phyloP scores from a whole-genome alignment of 1,284 basidiomycete species.

The Testicularia cyperi region DNA sequence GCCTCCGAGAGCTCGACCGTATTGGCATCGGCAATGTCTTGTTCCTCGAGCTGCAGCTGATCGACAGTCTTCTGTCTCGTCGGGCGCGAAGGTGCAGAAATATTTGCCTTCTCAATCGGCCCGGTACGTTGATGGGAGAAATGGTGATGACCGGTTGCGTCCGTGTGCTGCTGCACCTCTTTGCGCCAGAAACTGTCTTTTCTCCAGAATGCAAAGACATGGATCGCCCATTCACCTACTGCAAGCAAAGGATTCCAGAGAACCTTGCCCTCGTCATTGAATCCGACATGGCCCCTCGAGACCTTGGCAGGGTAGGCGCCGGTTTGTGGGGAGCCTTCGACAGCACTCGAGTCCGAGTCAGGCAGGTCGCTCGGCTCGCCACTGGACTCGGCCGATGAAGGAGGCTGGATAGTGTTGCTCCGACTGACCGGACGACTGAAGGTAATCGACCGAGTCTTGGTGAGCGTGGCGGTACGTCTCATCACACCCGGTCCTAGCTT shows the following conservation, averaged over 20 bases:
- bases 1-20: too few relatives aligned
- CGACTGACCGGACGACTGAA: conserved; percentile 24
- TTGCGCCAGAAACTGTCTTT: conserved; percentile 49
- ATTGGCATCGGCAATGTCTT: not conserved
- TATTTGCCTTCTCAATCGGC: not conserved
- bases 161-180: conserved; percentile 19
- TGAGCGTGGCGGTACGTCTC: conserved; percentile 36
- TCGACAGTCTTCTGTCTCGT: not conserved
- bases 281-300: conserved; percentile 21
- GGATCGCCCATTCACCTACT: conserved; percentile 11
- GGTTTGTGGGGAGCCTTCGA: not conserved
- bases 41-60: too few relatives aligned
- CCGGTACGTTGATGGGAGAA: not conserved
- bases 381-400: not conserved
- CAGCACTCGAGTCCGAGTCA: not conserved
- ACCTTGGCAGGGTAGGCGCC: too few relatives aligned
- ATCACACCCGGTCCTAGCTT: conserved; percentile 51
- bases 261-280: conserved; percentile 12
- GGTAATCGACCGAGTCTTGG: conserved; percentile 27
- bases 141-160: conserved; percentile 8
- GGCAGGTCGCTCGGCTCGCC: not conserved
- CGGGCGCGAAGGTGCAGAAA: not conserved
- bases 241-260: conserved; percentile 48
- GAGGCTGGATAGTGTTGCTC: conserved; percentile 18
- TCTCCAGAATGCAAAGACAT: conserved; percentile 41